phyloP scores from a whole-genome alignment of 192 early-diverging fungal species.

The Umbelopsis sp. region DNA sequence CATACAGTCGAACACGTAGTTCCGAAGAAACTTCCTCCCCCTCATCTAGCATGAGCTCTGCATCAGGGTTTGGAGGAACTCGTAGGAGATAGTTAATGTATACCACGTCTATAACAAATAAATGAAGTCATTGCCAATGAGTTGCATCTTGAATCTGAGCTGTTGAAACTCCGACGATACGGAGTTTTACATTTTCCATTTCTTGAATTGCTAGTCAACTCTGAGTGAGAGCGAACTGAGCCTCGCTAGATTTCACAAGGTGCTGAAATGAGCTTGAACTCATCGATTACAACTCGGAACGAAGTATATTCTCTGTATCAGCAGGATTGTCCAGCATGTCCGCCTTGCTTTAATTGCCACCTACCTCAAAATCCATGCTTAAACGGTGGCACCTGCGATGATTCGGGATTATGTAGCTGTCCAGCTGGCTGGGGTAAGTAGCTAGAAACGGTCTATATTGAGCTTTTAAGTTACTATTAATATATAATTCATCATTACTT shows the following conservation, averaged over 20 bases:
- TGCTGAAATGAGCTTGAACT: neutral
- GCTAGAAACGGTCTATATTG: neutral
- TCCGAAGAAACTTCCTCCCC: constrained; percentile 12
- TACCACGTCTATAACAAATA: neutral
- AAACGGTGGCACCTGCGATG: constrained; percentile 47
- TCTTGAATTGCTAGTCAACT: neutral
- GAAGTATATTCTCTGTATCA: neutral
- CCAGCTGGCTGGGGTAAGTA: constrained; percentile 57
- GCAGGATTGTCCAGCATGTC: constrained; percentile 50
- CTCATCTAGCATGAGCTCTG: constrained; percentile 25
- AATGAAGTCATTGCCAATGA: neutral
- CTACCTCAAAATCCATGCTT: constrained; percentile 25
- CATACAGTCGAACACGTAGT: neutral
- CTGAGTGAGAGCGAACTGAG: constrained; percentile 52
- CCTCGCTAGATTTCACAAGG: constrained; percentile 41
- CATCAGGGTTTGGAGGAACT: constrained; percentile 39
- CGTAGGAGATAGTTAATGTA: constrained; percentile 17
- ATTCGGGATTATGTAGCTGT: constrained; percentile 65
- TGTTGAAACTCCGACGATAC: too few relatives aligned
- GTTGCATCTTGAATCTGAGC: neutral
- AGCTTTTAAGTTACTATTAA: too few relatives aligned
- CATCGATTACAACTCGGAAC: neutral
- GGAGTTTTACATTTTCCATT: too few relatives aligned
- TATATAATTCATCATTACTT: too few relatives aligned
- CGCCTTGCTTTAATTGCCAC: constrained; percentile 39